Base-by-base conservation (phyloP, 106 monocot species). In the Dioscorea alata region DNA sequence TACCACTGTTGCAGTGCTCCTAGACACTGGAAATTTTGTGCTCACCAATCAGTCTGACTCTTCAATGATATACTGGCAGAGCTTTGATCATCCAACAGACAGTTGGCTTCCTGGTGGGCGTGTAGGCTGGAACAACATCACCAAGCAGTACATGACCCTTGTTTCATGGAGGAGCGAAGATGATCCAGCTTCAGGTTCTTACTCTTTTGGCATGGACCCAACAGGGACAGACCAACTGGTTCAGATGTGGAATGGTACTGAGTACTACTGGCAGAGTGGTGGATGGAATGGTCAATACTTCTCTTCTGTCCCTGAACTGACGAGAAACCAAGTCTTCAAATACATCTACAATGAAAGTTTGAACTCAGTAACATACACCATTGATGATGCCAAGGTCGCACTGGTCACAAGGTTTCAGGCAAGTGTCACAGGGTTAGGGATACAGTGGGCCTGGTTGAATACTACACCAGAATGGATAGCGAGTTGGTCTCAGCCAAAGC, bases 41-140 rank as follows among this genome's bases (percentile, higher is more conserved):
- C 57, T 80, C 9, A 49, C 16, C 23, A 33, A 67, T 28, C 42
- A 33, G 56, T 70, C 57, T 4, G 49, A 61, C 33, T 71, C 74
- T 6, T 35, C 48, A 19, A 19, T 33, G 2, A 17, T 54, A 21
- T 48, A 67, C 4, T 84, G 84, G 84, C 80, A 84, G 33, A 84
- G 84, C 61, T 76, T 84, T 42, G 71, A 73, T 19, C 80, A 84
- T 64, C 84, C 80, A 20, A 84, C 80, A 4, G 76, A 84, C 54
- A 80, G 80, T 10, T 80, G 75, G 84, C 62, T 84, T 23, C 75
- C 76, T 2, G 69, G 56, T 2, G 76, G 72, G 7, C 50, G 59
- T 64, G 28, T 84, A 57, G 71, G 68, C 2, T 20, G 61, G 63
- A 68, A 81, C 61, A 75, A 82, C 23, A 23, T 78, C 33, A 81